Evolutionary conservation across 352 stramenopile species (phyloP).

Genomic region (Pythium scleroteichum): DNA sequence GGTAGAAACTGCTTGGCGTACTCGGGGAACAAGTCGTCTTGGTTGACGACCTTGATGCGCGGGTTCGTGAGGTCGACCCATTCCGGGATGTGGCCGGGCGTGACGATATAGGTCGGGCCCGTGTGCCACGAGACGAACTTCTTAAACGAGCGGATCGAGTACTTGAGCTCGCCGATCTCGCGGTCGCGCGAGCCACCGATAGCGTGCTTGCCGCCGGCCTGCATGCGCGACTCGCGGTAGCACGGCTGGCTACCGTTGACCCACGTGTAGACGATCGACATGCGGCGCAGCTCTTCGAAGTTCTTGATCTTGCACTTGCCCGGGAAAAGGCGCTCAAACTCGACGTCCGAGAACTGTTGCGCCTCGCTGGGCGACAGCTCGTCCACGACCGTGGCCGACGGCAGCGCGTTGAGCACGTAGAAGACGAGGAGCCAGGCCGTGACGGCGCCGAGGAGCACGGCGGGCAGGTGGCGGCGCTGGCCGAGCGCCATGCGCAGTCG

Average conservation of each 20-base stretch:
- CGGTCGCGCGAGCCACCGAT: constrained; percentile 80
- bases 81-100: constrained; percentile 76
- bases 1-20: constrained; percentile 81
- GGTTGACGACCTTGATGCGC: constrained; percentile 85
- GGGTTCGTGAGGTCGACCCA: constrained; percentile 84
- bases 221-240: constrained; percentile 70
- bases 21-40: constrained; percentile 84
- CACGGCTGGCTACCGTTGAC: constrained; percentile 87
- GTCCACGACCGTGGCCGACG: constrained; percentile 36
- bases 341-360: constrained; percentile 37
- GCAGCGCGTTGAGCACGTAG: constrained; percentile 44
- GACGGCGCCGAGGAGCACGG: constrained; percentile 45
- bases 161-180: constrained; percentile 89
- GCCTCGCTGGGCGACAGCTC: constrained; percentile 35
- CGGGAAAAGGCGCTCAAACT: constrained; percentile 64
- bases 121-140: constrained; percentile 86
- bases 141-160: constrained; percentile 82
- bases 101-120: constrained; percentile 85
- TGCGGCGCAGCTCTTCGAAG: constrained; percentile 79
- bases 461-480: constrained; percentile 63
- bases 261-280: constrained; percentile 91
- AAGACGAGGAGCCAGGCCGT: constrained; percentile 43
- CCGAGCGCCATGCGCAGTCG: constrained; percentile 66
- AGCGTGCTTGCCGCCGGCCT: constrained; percentile 67
- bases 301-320: constrained; percentile 86